Conservation (phyloP, 1,139 yeast species). For the Candida sojae region DNA sequence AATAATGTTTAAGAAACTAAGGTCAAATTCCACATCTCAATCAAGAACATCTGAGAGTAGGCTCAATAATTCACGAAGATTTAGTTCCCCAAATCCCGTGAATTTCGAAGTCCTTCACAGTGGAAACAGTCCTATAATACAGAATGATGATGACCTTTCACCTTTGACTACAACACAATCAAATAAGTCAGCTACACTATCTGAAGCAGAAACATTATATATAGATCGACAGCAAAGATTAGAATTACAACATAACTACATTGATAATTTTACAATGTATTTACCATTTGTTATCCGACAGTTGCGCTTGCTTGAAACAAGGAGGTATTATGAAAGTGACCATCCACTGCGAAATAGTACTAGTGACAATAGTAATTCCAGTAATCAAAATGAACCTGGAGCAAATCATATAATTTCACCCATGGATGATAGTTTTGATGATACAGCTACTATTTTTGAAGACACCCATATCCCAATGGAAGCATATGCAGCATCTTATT, state of each 20-base stretch:
- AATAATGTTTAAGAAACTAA: constrained; percentile 9
- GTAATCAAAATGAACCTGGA: constrained; percentile 2
- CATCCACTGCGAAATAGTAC: neutral
- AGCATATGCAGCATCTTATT: constrained; percentile 3
- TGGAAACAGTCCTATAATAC: neutral
- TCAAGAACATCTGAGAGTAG: neutral
- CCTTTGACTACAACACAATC: constrained; percentile 6
- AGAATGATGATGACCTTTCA: constrained; percentile 1
- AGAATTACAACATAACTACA: constrained; percentile 37
- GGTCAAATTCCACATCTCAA: constrained; percentile 7
- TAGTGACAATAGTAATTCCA: neutral
- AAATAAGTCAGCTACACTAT: constrained; percentile 16
- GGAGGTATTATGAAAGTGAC: neutral
- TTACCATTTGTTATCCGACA: constrained; percentile 38
- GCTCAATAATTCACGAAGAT: constrained; percentile 3
- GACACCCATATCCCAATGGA: constrained; percentile 14
- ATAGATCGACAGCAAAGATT: constrained; percentile 22
- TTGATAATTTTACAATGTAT: constrained; percentile 40
- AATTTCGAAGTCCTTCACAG: constrained; percentile 9
- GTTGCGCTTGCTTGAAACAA: constrained; percentile 19
- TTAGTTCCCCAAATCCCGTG: constrained; percentile 7
- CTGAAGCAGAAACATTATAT: constrained; percentile 27
- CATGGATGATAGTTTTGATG: constrained; percentile 19
- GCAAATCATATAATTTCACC: constrained; percentile 3
- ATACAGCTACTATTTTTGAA: constrained; percentile 24